Evolutionary conservation across 805 yeast species (phyloP).

Genomic region (Myxozyma sirexii): DNA sequence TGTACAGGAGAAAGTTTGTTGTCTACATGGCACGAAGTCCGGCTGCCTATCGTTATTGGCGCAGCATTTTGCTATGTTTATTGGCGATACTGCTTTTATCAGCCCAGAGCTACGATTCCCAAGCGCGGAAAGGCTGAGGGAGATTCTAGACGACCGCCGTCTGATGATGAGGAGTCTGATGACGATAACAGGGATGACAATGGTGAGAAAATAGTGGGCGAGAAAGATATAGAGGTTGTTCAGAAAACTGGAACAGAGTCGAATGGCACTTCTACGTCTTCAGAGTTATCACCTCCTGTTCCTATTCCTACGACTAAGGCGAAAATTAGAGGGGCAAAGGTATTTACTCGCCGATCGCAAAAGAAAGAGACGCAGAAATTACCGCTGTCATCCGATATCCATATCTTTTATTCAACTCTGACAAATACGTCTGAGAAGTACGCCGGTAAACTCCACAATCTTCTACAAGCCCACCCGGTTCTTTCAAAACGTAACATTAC

Average conservation of each 20-base stretch:
- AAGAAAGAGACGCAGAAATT: neutral
- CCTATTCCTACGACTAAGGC: neutral
- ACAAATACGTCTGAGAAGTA: constrained; percentile 80
- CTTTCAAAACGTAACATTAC: constrained; percentile 46
- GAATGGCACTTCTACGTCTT: neutral
- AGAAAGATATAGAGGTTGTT: neutral
- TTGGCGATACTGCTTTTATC: constrained; percentile 32
- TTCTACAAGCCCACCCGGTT: constrained; percentile 39
- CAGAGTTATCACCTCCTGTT: neutral
- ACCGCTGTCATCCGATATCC: constrained; percentile 17
- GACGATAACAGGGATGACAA: constrained; percentile 1
- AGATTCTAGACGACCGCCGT: constrained; percentile 12
- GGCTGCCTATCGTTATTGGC: constrained; percentile 27
- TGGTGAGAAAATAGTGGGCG: neutral
- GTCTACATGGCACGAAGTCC: constrained; percentile 29
- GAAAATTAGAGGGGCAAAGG: constrained; percentile 18
- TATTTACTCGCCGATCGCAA: constrained; percentile 17
- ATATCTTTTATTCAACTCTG: constrained; percentile 76
- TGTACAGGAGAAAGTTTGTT: neutral
- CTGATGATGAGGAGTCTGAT: constrained; percentile 25
- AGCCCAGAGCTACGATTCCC: constrained; percentile 27
- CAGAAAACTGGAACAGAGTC: neutral
- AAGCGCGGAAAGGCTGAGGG: neutral
- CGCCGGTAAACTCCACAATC: constrained; percentile 56
- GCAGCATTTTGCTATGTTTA: constrained; percentile 24